Percentiles rank a stretch among this genome's conserved stretches.
Conservation (phyloP, 1,284 basidiomycete genomes). For the Vanrija sp. region DNA sequence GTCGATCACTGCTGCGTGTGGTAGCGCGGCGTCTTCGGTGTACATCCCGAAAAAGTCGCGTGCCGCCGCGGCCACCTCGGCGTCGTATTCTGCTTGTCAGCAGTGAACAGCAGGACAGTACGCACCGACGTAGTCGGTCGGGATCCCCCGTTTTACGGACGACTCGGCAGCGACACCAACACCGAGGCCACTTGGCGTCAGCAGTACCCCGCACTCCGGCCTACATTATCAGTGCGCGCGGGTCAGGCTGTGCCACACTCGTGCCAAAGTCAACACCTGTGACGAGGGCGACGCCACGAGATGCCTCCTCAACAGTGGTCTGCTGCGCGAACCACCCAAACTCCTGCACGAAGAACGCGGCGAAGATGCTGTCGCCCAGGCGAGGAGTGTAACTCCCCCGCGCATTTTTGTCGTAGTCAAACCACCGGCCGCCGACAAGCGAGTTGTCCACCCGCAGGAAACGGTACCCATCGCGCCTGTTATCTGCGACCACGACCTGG, state of each 20-base stretch:
- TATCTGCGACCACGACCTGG: conserved; percentile 69
- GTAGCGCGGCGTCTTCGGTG: conserved; percentile 25
- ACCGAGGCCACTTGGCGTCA: conserved; percentile 70
- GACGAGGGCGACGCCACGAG: not conserved
- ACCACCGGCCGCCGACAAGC: conserved; percentile 83
- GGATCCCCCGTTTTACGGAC: conserved; percentile 63
- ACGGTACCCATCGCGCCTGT: conserved; percentile 61
- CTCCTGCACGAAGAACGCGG: conserved; percentile 79
- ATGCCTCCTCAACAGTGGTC: not conserved
- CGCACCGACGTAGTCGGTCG: conserved; percentile 43
- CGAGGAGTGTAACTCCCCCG: conserved; percentile 42
- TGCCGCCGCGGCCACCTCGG: conserved; percentile 78
- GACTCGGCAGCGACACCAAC: conserved; percentile 72
- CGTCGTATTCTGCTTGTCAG: conserved; percentile 74
- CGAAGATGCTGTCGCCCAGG: conserved; percentile 70
- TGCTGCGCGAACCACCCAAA: conserved; percentile 63
- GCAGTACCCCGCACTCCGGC: not conserved
- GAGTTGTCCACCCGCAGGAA: conserved; percentile 84
- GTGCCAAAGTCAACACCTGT: not conserved
- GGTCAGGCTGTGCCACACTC: conserved; percentile 2
- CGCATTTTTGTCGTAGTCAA: conserved; percentile 30
- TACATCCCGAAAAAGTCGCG: conserved; percentile 69
- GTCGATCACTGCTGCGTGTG: conserved; percentile 59
- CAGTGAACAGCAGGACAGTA: not conserved
- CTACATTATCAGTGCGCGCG: conserved; percentile 34